A percentile compares a stretch with the other conserved stretches of the same genome.
These are phyloP conservation scores for Quercus phellos DNA, from an alignment of 331 rosid species.

Conservation along the genomic window DNA sequence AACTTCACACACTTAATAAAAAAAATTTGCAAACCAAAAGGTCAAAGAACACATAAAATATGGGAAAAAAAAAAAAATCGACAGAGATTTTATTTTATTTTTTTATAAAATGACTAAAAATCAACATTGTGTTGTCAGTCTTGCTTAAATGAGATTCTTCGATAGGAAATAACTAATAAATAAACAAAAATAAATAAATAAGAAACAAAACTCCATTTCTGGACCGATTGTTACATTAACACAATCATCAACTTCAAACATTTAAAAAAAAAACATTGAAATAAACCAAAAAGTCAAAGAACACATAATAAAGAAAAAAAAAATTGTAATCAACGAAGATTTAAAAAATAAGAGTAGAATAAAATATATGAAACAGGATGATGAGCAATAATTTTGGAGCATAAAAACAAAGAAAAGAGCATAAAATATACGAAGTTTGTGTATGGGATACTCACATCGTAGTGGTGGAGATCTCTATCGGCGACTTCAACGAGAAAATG, in stretches of 20 bases:
- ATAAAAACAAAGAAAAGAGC: too few species aligned
- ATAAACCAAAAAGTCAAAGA: background rate
- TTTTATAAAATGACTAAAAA: too few species aligned
- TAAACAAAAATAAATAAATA: too few species aligned
- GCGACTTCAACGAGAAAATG: conserved; percentile 48
- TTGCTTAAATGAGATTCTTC: too few species aligned
- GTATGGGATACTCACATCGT: conserved; percentile 46
- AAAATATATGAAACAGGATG: background rate
- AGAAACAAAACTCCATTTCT: too few species aligned
- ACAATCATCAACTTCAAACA: too few species aligned
- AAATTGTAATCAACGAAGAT: background rate
- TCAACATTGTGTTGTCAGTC: too few species aligned
- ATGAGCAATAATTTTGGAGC: too few species aligned
- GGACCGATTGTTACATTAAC: too few species aligned
- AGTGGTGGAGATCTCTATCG: conserved; percentile 41
- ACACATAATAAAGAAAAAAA: background rate
- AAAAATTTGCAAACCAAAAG: background rate
- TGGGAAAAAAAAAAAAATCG: too few species aligned
- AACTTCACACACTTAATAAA: background rate
- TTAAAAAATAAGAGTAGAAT: background rate
- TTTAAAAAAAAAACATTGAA: too few species aligned
- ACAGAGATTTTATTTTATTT: background rate
- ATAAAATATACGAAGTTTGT: background rate
- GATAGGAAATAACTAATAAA: too few species aligned
- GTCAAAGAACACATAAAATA: background rate